These are phyloP conservation scores for Dissoconium aciculare DNA, from an alignment of 2,329 filamentous ascomycete species.

Conservation along the genomic window DNA sequence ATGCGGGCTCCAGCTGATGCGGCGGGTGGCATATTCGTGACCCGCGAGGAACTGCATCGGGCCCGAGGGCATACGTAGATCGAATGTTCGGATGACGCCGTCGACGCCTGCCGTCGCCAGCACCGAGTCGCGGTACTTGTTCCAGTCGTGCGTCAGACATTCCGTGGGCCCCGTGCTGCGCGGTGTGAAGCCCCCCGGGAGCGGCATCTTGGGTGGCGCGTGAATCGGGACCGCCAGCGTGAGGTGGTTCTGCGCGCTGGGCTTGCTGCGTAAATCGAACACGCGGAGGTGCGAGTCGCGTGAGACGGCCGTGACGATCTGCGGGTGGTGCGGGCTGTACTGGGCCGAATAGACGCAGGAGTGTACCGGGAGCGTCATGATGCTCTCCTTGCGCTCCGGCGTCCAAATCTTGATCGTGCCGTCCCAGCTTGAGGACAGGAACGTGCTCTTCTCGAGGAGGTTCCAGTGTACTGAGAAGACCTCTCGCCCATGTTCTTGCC, in stretches of 20 bases:
- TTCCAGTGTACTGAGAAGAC: conserved; percentile 91
- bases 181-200: conserved; percentile 27
- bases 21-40: conserved; percentile 80
- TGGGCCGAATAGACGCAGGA: conserved; percentile 88
- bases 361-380: conserved; percentile 79
- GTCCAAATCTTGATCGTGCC: conserved; percentile 94
- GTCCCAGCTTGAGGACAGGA: conserved; percentile 88
- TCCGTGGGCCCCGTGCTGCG: conserved; percentile 51
- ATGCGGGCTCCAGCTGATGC: conserved; percentile 84
- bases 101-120: conserved; percentile 86
- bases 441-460: conserved; percentile 75
- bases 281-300: conserved; percentile 80
- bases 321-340: conserved; percentile 77
- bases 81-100: conserved; percentile 72
- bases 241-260: conserved; percentile 76
- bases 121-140: conserved; percentile 80
- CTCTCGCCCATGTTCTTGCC: conserved; percentile 85
- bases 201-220: conserved; percentile 41
- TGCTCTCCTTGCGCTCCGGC: conserved; percentile 47
- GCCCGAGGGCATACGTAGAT: conserved; percentile 65
- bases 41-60: conserved; percentile 62
- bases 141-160: conserved; percentile 93
- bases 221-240: conserved; percentile 73
- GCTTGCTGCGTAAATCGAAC: conserved; percentile 80
- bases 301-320: conserved; percentile 72